Evolutionary conservation across 139 green algal species (phyloP), one percentile per base, ranked within the genome.

Genomic region (Pleodorina starrii): DNA sequence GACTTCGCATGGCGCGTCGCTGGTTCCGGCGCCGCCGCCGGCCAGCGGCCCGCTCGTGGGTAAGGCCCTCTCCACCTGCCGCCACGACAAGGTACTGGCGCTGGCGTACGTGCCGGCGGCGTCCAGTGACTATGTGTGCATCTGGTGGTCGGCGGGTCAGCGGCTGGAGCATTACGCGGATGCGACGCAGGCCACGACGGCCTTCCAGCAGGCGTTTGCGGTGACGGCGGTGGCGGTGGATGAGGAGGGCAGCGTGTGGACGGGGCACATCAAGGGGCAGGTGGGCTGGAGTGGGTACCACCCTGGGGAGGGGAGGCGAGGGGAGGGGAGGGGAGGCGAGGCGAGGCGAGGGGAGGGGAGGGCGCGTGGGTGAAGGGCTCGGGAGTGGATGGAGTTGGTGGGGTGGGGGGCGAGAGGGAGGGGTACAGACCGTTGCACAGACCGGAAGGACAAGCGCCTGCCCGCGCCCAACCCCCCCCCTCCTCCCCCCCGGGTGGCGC

Each of bases 121-220:
- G 21, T 32, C 42, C n/a, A 60, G 76, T 32, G 75, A 72, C 3
- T 60, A 69, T 19, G 71, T 76, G 32, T 90, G 82, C 71, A 42
- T 91, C 29, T 93, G 91, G 91, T 94, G 91, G 91, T 75, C 86
- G 2, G 50, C 86, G 11, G 80, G 85, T 10, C 32, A 79, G 44
- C 23, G 35, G 42, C 72, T 95, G 44, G 92, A 93, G 84, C 91
- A 89, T 44, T 95, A 93, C 87, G 90, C 78, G 11, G 85, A 80
- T 1, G 72, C 78, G n/a, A 84, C 72, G 16, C 82, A 93, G 81
- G 91, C 82, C 46, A 94, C 89, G 25, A 94, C 91, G 1, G 71
- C 23, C 14, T 93, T 94, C 50, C 29, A 17, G 87, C 27, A 73
- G 51, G n/a, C 69, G 14, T 42, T 81, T 4, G 44, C 51, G 10